These are phyloP conservation scores for Marasmius sp. DNA, from an alignment of 1,284 basidiomycete genomes.

Conservation along the genomic window DNA sequence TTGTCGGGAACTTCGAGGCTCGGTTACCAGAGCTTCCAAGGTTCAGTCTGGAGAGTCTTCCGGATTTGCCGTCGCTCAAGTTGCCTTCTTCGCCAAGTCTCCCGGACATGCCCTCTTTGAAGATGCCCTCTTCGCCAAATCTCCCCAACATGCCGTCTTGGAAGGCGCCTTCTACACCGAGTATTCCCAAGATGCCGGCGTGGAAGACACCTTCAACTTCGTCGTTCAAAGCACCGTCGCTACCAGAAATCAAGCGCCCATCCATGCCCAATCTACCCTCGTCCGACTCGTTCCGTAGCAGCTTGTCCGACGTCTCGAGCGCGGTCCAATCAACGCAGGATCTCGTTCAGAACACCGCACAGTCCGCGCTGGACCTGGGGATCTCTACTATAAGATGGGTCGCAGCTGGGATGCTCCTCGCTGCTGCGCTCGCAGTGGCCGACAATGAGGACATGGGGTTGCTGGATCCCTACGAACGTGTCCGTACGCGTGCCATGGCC, in stretches of 20 bases:
- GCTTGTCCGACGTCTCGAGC: constrained; percentile 3
- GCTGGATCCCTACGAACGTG: constrained; percentile 15
- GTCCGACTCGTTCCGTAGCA: constrained; percentile 2
- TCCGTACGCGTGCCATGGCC: not conserved
- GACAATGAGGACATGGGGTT: constrained; percentile 16
- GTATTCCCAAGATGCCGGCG: not conserved
- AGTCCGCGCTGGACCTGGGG: constrained; percentile 6
- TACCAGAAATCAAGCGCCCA: not conserved
- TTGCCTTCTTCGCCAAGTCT: not conserved
- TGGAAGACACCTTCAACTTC: not conserved
- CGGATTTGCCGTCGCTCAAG: not conserved
- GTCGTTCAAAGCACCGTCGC: not conserved
- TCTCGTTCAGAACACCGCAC: not conserved
- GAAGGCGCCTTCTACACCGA: not conserved
- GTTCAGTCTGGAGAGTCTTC: not conserved
- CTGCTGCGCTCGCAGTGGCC: constrained; percentile 12
- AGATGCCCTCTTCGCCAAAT: not conserved
- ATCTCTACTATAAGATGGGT: constrained; percentile 12
- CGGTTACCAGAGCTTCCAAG: constrained; percentile 7
- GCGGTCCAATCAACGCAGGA: not conserved
- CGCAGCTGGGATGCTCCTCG: not conserved
- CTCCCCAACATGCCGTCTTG: not conserved
- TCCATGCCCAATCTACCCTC: not conserved
- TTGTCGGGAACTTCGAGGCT: constrained; percentile 5
- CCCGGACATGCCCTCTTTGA: not conserved